Conservation (phyloP, 148 eudicot species). For the Euryodendron excelsum region DNA sequence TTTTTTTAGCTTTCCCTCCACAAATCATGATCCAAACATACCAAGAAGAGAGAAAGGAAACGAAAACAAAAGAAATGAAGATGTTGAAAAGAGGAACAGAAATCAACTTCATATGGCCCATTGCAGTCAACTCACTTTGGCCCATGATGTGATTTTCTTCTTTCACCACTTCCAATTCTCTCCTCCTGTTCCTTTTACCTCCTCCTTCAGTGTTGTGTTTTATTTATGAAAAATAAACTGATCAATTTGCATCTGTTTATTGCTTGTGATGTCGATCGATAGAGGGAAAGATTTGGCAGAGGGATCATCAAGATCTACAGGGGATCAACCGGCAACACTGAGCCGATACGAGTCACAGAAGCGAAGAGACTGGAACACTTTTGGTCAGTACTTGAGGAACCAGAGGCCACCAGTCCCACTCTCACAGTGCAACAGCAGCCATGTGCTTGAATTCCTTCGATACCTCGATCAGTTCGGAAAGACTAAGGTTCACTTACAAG, state of each 20-base stretch:
- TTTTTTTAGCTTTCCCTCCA: too few species aligned
- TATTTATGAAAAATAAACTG: neutral
- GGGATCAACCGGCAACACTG: conserved; percentile 24
- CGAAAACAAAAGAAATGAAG: neutral
- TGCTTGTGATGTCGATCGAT: neutral
- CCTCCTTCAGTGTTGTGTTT: neutral
- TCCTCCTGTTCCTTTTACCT: conserved; percentile 2
- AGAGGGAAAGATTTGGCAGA: too few species aligned
- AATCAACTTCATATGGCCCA: conserved; percentile 8
- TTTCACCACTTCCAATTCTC: neutral
- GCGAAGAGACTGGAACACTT: too few species aligned
- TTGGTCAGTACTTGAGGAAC: conserved; percentile 56
- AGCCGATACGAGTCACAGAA: conserved; percentile 62
- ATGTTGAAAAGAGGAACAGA: conserved; percentile 4
- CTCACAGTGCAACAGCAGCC: conserved; percentile 44
- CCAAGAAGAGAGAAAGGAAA: too few species aligned
- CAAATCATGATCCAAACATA: too few species aligned
- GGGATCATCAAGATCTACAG: conserved; percentile 15
- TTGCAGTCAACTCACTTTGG: conserved; percentile 11
- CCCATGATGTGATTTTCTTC: conserved; percentile 9
- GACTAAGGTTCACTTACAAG: too few species aligned
- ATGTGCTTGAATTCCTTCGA: too few species aligned
- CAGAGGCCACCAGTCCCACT: conserved; percentile 47
- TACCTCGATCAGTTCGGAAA: too few species aligned
- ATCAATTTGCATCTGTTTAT: neutral